Percentiles rank a stretch among this genome's conserved stretches.
Conservation (phyloP, 2,329 filamentous ascomycete genomes). For the Fusarium verrucosum region DNA sequence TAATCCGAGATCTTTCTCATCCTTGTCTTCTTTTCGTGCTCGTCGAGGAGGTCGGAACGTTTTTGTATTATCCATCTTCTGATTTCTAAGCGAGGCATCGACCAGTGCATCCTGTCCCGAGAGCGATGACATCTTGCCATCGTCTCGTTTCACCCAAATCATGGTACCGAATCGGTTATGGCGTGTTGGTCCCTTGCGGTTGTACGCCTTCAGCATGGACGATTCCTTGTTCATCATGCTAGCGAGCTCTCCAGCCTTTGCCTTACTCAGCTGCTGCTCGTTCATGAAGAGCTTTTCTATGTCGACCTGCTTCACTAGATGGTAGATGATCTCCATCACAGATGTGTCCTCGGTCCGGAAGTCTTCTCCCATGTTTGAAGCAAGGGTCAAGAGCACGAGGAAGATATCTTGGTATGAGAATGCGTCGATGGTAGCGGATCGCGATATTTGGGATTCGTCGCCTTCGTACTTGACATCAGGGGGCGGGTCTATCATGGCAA, state of each 20-base stretch:
- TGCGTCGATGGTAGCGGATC: constrained; percentile 86
- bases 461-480: constrained; percentile 78
- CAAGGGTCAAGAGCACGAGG: constrained; percentile 82
- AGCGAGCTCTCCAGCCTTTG: constrained; percentile 77
- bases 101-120: constrained; percentile 88
- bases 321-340: constrained; percentile 91
- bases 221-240: constrained; percentile 82
- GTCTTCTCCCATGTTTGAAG: constrained; percentile 93
- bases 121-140: constrained; percentile 84
- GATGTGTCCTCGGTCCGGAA: constrained; percentile 89
- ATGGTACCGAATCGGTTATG: constrained; percentile 97
- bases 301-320: constrained; percentile 90
- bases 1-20: constrained; percentile 79
- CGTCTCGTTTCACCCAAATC: constrained; percentile 92
- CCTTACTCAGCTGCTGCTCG: constrained; percentile 73
- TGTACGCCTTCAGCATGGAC: constrained; percentile 80
- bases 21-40: constrained; percentile 67
- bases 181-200: constrained; percentile 80
- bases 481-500: constrained; percentile 83
- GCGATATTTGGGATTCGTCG: constrained; percentile 89
- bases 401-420: constrained; percentile 94
- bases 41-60: constrained; percentile 85
- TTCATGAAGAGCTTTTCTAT: constrained; percentile 86
- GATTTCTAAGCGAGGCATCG: constrained; percentile 75
- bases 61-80: constrained; percentile 91